Base-by-base conservation (phyloP, 2,329 filamentous ascomycete genomes). In the Lasiodiplodia citricola region DNA sequence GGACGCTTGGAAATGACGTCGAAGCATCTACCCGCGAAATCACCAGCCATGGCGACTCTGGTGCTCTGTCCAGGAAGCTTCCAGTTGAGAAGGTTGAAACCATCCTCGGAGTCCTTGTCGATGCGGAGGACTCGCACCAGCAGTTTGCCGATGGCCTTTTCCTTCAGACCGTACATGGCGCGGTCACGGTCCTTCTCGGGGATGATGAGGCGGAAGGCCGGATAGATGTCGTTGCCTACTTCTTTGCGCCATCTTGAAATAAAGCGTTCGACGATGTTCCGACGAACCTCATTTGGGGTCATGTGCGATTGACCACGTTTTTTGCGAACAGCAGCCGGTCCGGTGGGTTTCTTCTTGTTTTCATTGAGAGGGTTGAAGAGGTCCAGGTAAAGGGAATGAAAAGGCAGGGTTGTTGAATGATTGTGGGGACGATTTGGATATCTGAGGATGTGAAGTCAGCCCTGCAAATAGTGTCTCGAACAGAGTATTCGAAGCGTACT, bases 61-160 rank as follows among this genome's bases (percentile, higher is more conserved):
- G 83, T 81, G 2, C 85, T 88, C 70, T 91, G 87, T 0, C 92
- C 92, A 0, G 94, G 95, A 0, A 96, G 82, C 79, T 97, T 98
- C 96, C 96, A 99, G 72, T 97, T 93, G 67, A 96, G 80, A 28
- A 99, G 84, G 71, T 88, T 93, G 76, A 91, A 91, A 0, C 91
- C 95, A 82, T 98, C 95, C 71, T 97, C 93, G 0, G 93, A 96
- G 74, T 94, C 90, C 74, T 91, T 92, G 82, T 94, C 91, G 74
- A 99, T 97, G 76, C 94, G 95, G 85, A 97, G 91, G 50, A 97
- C 87, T 77, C 94, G 95, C 69, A 97, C 92, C n/a, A 98, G 84
- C 23, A 98, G 82, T 77, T 94, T 97, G 11, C 91, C 95, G 70
- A 99, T 94, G 5, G 90, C 88, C 77, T 91, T 94, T 82, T 99